These are phyloP conservation scores for Mitragyna speciosa DNA, from an alignment of 257 asterid genomes.

Conservation along the genomic window DNA sequence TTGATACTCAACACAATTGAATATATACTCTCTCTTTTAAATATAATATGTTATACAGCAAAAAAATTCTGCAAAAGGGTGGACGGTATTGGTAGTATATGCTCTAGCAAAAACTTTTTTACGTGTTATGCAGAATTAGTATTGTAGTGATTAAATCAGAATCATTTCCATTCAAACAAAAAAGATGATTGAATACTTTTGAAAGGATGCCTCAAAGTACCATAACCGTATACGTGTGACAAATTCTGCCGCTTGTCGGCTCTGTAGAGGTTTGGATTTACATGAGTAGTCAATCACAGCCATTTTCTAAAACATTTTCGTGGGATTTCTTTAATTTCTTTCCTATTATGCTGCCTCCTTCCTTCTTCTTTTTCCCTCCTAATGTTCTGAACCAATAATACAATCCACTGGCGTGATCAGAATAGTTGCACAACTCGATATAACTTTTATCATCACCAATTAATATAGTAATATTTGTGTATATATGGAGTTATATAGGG, in stretches of 20 bases:
- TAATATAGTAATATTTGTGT: not conserved
- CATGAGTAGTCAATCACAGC: conserved; percentile 23
- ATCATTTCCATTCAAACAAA: conserved; percentile 15
- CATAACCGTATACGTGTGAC: conserved; percentile 6
- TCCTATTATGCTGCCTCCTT: not conserved
- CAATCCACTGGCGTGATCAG: not conserved
- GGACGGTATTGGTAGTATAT: conserved; percentile 30
- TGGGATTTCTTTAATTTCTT: not conserved
- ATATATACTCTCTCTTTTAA: conserved; percentile 45
- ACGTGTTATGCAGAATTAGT: not conserved
- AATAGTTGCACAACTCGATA: not conserved
- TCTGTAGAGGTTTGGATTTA: conserved; percentile 1
- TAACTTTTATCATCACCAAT: not conserved
- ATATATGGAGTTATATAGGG: no score
- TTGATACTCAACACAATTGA: conserved; percentile 63
- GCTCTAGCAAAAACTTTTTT: conserved; percentile 6
- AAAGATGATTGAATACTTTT: conserved; percentile 14
- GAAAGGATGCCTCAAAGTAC: conserved; percentile 18
- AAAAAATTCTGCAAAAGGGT: conserved; percentile 20
- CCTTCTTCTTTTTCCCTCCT: not conserved
- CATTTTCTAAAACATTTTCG: not conserved
- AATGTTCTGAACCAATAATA: not conserved
- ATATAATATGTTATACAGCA: not conserved
- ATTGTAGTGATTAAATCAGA: not conserved
- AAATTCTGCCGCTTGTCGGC: conserved; percentile 21